Percentiles rank a stretch among this genome's conserved stretches.
Conservation (phyloP, 495 filamentous ascomycete species). For the Aspergillus taichungensis region DNA sequence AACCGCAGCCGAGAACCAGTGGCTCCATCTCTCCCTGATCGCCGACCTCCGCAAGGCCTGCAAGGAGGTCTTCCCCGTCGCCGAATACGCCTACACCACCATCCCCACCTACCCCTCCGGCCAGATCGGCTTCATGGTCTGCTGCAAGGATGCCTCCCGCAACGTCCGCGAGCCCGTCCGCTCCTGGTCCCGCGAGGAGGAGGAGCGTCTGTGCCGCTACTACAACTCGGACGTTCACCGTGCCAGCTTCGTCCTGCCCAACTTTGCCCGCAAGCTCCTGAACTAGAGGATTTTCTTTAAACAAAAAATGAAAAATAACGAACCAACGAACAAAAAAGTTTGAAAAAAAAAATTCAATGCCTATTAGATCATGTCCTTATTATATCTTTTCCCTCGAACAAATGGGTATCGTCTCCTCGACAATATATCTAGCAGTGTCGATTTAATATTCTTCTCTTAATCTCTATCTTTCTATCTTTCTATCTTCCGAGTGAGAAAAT, state of each 20-base stretch:
- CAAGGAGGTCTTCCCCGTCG: conserved; percentile 92
- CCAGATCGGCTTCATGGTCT: conserved; percentile 99
- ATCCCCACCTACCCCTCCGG: conserved; percentile 99
- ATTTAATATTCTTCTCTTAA: too few species aligned
- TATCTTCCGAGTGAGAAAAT: neutral
- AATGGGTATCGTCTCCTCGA: too few species aligned
- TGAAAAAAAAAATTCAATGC: too few species aligned
- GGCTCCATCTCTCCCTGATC: conserved; percentile 92
- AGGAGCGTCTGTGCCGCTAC: conserved; percentile 85
- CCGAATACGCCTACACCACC: conserved; percentile 98
- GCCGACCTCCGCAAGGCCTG: conserved; percentile 88
- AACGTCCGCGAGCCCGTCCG: conserved; percentile 80
- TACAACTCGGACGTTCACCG: conserved; percentile 94
- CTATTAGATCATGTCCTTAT: too few species aligned
- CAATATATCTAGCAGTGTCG: too few species aligned
- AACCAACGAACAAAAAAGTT: conserved; percentile 1
- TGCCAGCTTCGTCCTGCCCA: conserved; percentile 87
- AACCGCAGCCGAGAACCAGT: conserved; percentile 88
- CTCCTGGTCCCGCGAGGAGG: conserved; percentile 72
- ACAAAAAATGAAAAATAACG: conserved; percentile 3
- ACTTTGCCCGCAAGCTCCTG: conserved; percentile 77
- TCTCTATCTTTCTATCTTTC: conserved; percentile 4
- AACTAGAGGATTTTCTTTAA: conserved; percentile 1
- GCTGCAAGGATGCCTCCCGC: conserved; percentile 81
- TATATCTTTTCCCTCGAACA: too few species aligned